Evolutionary conservation across 2,329 filamentous ascomycete species (phyloP).

Genomic region (Paraphaeosphaeria minitans): DNA sequence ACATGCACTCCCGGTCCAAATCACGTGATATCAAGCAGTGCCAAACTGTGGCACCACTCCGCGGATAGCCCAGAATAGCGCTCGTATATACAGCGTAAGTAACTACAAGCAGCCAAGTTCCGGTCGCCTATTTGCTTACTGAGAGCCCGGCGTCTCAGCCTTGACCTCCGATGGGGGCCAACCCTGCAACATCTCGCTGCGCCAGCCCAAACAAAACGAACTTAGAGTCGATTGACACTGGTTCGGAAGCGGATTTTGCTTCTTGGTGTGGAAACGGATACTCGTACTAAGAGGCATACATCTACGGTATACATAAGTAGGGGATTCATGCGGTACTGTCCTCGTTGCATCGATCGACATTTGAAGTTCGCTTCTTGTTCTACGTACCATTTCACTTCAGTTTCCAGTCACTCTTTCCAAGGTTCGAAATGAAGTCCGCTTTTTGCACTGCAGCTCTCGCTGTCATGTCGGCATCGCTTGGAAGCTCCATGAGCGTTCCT

Average conservation of each 20-base stretch:
- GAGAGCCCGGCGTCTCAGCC: conserved; percentile 15
- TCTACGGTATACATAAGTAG: background rate
- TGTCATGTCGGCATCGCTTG: conserved; percentile 11
- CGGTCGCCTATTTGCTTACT: conserved; percentile 1
- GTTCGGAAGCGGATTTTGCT: background rate
- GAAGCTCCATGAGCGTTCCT: conserved; percentile 9
- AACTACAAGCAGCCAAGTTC: background rate
- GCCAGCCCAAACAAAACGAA: background rate
- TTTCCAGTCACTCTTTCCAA: conserved; percentile 3
- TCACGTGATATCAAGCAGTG: background rate
- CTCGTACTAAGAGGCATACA: background rate
- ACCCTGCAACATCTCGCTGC: background rate
- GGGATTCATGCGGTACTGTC: background rate
- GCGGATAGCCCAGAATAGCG: background rate
- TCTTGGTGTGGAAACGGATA: background rate
- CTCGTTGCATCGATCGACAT: background rate
- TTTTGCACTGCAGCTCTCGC: conserved; percentile 13
- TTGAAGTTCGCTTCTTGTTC: background rate
- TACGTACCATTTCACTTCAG: background rate
- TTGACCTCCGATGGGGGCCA: conserved; percentile 10
- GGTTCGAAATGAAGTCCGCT: conserved; percentile 15
- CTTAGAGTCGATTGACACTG: background rate
- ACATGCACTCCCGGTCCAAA: no score
- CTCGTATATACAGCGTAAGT: background rate
- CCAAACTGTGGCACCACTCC: conserved; percentile 4